These are phyloP conservation scores for Ustilago vetiveriae DNA, from an alignment of 1,284 basidiomycete species.

Conservation along the genomic window DNA sequence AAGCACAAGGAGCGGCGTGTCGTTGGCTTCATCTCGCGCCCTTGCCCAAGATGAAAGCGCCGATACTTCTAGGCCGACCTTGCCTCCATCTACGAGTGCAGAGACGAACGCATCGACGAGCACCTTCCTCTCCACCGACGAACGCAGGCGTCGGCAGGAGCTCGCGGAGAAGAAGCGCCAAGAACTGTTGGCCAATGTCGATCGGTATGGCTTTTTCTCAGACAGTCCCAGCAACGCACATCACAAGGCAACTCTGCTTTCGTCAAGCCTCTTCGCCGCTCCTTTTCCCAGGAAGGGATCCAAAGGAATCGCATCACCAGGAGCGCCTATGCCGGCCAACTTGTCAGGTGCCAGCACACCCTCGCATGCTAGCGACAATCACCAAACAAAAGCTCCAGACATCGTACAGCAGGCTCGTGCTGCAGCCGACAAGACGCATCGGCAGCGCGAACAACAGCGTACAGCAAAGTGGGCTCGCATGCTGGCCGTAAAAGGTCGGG, in stretches of 20 bases:
- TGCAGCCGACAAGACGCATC: constrained; percentile 21
- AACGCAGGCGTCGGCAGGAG: constrained; percentile 32
- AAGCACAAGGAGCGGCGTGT: constrained; percentile 6
- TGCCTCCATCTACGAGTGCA: constrained; percentile 8
- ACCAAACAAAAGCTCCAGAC: constrained; percentile 1
- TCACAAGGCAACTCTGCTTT: constrained; percentile 25
- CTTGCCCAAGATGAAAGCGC: background rate
- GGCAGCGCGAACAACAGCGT: constrained; percentile 41
- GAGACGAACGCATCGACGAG: constrained; percentile 11
- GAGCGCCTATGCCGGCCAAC: constrained; percentile 2
- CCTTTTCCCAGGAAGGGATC: constrained; percentile 27
- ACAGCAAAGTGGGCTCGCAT: constrained; percentile 57
- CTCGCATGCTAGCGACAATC: background rate
- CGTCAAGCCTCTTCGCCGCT: constrained; percentile 18
- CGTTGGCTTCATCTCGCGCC: background rate
- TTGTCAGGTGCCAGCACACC: background rate
- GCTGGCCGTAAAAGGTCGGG: constrained; percentile 43
- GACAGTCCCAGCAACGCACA: constrained; percentile 13
- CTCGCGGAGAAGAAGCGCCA: constrained; percentile 38
- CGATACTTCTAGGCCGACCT: background rate
- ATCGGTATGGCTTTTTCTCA: constrained; percentile 54
- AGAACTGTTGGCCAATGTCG: constrained; percentile 46
- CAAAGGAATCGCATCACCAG: constrained; percentile 2
- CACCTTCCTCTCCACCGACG: constrained; percentile 34
- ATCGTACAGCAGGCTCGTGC: constrained; percentile 23